These are phyloP conservation scores for Trametes cingulata DNA, from an alignment of 768 basidiomycete species.

Conservation along the genomic window DNA sequence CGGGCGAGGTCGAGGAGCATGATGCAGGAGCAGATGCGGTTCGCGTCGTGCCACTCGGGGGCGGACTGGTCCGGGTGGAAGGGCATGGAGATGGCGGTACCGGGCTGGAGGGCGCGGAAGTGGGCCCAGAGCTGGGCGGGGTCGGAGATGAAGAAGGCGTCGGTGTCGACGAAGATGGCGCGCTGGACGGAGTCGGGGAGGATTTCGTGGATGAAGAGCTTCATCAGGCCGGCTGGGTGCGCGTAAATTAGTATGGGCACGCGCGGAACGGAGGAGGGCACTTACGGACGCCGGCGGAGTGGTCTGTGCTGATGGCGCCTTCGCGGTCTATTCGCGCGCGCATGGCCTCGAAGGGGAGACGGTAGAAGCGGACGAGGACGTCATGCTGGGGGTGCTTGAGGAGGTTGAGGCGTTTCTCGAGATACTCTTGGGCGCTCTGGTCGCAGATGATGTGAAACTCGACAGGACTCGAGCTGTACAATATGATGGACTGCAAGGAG, in stretches of 20 bases:
- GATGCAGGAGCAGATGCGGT: slow-evolving; percentile 51
- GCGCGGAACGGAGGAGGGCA: slow-evolving; percentile 13
- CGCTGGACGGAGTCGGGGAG: slow-evolving; percentile 43
- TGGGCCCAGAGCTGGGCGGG: slow-evolving; percentile 47
- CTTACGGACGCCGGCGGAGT: slow-evolving; percentile 50
- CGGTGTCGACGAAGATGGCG: slow-evolving; percentile 54
- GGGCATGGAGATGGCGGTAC: slow-evolving; percentile 44
- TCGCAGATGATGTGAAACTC: slow-evolving; percentile 41
- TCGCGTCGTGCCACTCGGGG: slow-evolving; percentile 47
- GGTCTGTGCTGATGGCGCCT: slow-evolving; percentile 46
- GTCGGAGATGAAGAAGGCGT: slow-evolving; percentile 51
- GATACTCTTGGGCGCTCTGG: slow-evolving; percentile 39
- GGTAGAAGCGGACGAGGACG: slow-evolving; percentile 45
- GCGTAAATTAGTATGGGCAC: neutral
- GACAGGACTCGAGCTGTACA: slow-evolving; percentile 23
- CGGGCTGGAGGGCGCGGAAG: slow-evolving; percentile 37
- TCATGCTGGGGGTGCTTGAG: slow-evolving; percentile 40
- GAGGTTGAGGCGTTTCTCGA: slow-evolving; percentile 41
- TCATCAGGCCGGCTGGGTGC: slow-evolving; percentile 48
- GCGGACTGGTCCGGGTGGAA: slow-evolving; percentile 44
- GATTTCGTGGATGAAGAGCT: slow-evolving; percentile 54
- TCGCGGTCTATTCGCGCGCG: slow-evolving; percentile 46
- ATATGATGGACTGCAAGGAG: slow-evolving; percentile 26
- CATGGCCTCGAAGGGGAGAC: slow-evolving; percentile 43
- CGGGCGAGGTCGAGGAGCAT: slow-evolving; percentile 53